These are phyloP conservation scores for Fusarium avenaceum DNA, from an alignment of 2,329 filamentous ascomycete genomes.

Conservation along the genomic window DNA sequence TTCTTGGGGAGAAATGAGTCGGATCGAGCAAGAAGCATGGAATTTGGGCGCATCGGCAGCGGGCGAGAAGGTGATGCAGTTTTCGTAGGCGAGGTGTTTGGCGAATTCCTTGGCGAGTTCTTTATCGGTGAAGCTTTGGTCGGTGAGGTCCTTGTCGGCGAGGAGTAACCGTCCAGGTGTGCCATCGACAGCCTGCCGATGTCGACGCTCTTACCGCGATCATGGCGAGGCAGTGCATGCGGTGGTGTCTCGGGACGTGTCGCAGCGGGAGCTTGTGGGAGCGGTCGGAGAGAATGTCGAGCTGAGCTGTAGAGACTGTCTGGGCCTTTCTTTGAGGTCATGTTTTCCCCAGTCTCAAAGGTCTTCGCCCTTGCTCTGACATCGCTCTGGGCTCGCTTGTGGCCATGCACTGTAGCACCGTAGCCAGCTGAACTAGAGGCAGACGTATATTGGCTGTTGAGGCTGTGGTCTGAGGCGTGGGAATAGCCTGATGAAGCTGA, in stretches of 20 bases:
- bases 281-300: conserved; percentile 81
- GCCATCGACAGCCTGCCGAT: conserved; percentile 67
- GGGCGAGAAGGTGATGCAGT: conserved; percentile 57
- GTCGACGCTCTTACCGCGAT: conserved; percentile 75
- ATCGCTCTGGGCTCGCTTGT: conserved; percentile 84
- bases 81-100: conserved; percentile 11
- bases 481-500: conserved; percentile 79
- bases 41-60: conserved; percentile 66
- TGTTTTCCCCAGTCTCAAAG: conserved; percentile 61
- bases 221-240: conserved; percentile 56
- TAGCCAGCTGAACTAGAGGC: conserved; percentile 70
- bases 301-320: conserved; percentile 78
- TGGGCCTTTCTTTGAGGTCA: conserved; percentile 59
- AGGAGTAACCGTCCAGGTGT: conserved; percentile 58
- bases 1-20: conserved; percentile 63
- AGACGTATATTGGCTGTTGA: conserved; percentile 74
- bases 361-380: conserved; percentile 67
- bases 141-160: conserved; percentile 49
- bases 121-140: conserved; percentile 13
- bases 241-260: conserved; percentile 59
- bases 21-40: conserved; percentile 71
- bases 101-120: conserved; percentile 1
- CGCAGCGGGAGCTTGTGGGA: conserved; percentile 73
- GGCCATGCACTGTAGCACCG: conserved; percentile 60
- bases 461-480: conserved; percentile 69